Base-by-base conservation (phyloP, 176 grass and related monocot species). In the Hsuehochloa calcarea region DNA sequence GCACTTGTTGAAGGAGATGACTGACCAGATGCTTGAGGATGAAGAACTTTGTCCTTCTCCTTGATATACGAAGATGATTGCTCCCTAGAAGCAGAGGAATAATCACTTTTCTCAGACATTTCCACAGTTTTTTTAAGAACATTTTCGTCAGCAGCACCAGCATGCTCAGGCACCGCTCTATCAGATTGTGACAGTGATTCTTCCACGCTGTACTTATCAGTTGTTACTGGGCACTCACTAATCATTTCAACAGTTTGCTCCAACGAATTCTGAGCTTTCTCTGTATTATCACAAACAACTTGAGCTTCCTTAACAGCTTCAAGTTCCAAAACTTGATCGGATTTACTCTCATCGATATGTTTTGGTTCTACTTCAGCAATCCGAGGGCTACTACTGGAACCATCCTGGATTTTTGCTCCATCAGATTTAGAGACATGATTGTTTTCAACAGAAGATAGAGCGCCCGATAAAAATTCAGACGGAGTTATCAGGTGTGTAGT, bases 401-500 rank as follows among this genome's bases (percentile, higher is more conserved):
- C 60, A 75, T 92, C 86, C 85, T 86, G 86, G 67, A 81, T 44
- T 88, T 84, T 95, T 15, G 35, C 17, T 81, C 85, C 88, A 76
- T 95, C 88, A 50, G 74, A 84, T 85, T 81, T 88, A 20, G 84
- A 37, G 22, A 75, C 61, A 77, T 84, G 82, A 77, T 31, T 81
- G 65, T 78, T 89, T 84, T 90, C 90, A 78, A 88, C 56, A 76
- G 90, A 80, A 60, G 96, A 86, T 61, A 95, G 82, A 77, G 89
- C 79, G 13, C 96, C 96, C 3, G 96, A 92, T 85, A 98, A 90
- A 79, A 99, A 94, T 93, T 96, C 93, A 83, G 91, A 94, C 5
- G 93, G 97, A 92, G 97, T 99, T 85, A 99, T 88, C 50, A 99
- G 85, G 75, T 99, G 97, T 71, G 93, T 92, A 59, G 89, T 16